Evolutionary conservation across 768 basidiomycete species (phyloP).

Genomic region (Russula foetens): DNA sequence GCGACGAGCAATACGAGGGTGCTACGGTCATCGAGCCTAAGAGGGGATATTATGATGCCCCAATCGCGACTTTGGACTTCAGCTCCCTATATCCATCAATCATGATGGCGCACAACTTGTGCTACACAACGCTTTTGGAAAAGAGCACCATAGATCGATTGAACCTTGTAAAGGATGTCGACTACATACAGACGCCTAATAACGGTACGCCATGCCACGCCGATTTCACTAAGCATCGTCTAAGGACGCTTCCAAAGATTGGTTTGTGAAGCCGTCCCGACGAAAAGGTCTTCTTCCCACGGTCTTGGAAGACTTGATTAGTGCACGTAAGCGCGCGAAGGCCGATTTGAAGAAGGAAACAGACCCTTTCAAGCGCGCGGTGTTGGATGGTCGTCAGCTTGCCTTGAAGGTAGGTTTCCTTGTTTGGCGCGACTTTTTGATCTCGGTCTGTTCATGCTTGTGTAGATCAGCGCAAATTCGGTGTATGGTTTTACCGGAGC

Average conservation of each 20-base stretch:
- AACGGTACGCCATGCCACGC: constrained; percentile 52
- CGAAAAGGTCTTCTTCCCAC: constrained; percentile 89
- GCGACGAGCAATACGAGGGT: constrained; percentile 97
- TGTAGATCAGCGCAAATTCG: constrained; percentile 93
- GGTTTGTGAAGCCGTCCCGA: constrained; percentile 63
- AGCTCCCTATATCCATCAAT: constrained; percentile 98
- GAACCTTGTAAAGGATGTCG: constrained; percentile 69
- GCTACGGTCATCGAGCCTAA: constrained; percentile 97
- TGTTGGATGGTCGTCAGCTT: constrained; percentile 93
- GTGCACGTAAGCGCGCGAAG: constrained; percentile 91
- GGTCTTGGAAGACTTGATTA: constrained; percentile 87
- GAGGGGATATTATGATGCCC: constrained; percentile 92
- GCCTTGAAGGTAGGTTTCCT: constrained; percentile 69
- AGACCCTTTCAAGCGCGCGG: constrained; percentile 95
- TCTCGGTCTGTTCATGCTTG: background rate
- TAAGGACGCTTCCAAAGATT: constrained; percentile 42
- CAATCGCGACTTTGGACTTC: constrained; percentile 98
- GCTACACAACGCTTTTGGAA: constrained; percentile 94
- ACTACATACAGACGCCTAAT: constrained; percentile 94
- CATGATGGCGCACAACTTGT: constrained; percentile 99
- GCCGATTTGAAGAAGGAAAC: constrained; percentile 94
- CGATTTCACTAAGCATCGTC: background rate
- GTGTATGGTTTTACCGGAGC: constrained; percentile 99
- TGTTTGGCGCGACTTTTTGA: background rate
- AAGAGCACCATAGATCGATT: constrained; percentile 70